Percentiles rank a stretch among this genome's conserved stretches.
Conservation (phyloP, 2,329 filamentous ascomycete genomes). For the Aspergillus ruber region DNA sequence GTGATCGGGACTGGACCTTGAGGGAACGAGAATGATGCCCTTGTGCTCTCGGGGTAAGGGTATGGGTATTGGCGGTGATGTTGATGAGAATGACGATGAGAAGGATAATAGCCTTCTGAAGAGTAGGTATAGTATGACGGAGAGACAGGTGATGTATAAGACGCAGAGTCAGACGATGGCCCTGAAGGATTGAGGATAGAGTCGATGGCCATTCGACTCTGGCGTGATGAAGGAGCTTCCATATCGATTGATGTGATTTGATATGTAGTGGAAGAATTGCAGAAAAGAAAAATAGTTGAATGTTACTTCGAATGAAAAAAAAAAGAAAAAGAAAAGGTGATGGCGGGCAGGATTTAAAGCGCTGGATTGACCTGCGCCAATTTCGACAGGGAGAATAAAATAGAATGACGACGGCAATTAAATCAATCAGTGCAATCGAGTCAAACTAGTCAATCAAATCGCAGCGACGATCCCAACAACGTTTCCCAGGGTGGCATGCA, state of each 20-base stretch:
- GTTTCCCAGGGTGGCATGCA: background rate
- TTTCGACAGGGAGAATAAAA: background rate
- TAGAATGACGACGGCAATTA: background rate
- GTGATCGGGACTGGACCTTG: constrained; percentile 21
- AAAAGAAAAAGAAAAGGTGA: too few species aligned
- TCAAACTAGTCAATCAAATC: background rate
- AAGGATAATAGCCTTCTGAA: constrained; percentile 23
- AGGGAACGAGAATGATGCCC: constrained; percentile 2
- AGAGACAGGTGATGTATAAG: constrained; percentile 7
- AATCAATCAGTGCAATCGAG: background rate
- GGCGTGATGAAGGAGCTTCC: constrained; percentile 16
- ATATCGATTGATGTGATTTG: background rate
- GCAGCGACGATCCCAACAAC: background rate
- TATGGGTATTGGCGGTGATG: constrained; percentile 16
- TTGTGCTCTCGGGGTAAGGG: constrained; percentile 8
- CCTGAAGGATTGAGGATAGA: constrained; percentile 26
- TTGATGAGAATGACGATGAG: constrained; percentile 22
- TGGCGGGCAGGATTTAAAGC: background rate
- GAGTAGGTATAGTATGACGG: constrained; percentile 21
- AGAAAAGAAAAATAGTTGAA: background rate
- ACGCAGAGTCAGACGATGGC: constrained; percentile 16
- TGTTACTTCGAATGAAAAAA: background rate
- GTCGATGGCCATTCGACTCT: constrained; percentile 30
- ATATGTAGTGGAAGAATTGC: background rate
- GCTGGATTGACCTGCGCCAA: background rate